Evolutionary conservation across 441 rosid species (phyloP).

Genomic region (Biscutella auriculata): DNA sequence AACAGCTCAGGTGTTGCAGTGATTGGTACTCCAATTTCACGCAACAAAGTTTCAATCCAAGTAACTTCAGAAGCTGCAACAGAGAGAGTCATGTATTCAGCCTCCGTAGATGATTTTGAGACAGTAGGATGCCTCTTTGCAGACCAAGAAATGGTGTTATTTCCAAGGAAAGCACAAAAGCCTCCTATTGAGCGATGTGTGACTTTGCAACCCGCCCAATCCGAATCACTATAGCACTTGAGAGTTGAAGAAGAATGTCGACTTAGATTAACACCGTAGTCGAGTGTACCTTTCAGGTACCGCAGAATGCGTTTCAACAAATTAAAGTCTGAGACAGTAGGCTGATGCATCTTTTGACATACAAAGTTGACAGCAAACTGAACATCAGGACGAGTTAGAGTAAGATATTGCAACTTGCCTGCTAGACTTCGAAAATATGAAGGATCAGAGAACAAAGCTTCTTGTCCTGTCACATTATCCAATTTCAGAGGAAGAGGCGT

Average conservation of each 20-base stretch:
- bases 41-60: no score
- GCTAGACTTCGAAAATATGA: neutral
- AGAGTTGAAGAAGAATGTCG: neutral
- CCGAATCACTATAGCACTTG: neutral
- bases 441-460: no score
- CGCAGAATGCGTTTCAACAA: neutral
- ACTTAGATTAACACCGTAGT: no score
- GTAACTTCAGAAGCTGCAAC: neutral
- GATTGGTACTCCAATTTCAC: no score
- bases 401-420: neutral
- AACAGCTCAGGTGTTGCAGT: neutral
- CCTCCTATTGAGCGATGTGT: neutral
- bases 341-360: neutral
- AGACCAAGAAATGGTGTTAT: neutral
- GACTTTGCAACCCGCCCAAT: neutral
- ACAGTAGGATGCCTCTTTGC: neutral
- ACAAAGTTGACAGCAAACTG: neutral
- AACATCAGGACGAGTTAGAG: rapidly evolving
- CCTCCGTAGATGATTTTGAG: neutral
- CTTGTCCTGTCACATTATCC: no score
- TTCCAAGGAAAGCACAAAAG: neutral
- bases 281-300: neutral
- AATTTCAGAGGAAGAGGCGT: neutral
- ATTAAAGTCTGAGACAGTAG: neutral
- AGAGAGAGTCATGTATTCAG: neutral